Conservation (phyloP, 305 asterid genomes). For the Andrographis paniculata region DNA sequence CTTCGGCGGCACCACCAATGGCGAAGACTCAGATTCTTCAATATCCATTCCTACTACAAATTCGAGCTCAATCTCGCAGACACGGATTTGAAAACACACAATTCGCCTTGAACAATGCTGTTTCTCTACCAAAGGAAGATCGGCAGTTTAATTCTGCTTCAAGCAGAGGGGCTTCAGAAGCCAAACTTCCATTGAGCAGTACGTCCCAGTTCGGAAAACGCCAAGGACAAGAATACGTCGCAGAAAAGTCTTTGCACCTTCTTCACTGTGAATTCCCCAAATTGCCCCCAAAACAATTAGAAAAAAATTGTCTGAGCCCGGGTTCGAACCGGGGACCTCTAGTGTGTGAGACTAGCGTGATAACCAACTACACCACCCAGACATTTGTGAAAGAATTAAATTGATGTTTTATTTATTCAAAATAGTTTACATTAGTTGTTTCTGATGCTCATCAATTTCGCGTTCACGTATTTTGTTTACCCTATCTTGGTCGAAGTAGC, state of each 20-base stretch:
- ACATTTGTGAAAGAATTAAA: too few relatives aligned
- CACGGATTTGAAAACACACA: slow-evolving; percentile 1
- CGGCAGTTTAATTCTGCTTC: background rate
- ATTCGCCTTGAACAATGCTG: background rate
- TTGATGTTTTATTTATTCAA: too few relatives aligned
- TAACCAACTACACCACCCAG: slow-evolving; percentile 99
- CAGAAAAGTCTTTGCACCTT: background rate
- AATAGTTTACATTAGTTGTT: too few relatives aligned
- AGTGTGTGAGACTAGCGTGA: slow-evolving; percentile 99
- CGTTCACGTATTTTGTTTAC: too few relatives aligned
- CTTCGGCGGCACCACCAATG: slow-evolving; percentile 53
- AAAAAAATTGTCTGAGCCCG: slow-evolving; percentile 76
- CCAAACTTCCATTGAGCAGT: slow-evolving; percentile 2
- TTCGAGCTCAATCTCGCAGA: background rate
- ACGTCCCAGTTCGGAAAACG: too few relatives aligned
- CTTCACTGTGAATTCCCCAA: background rate
- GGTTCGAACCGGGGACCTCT: slow-evolving; percentile 99
- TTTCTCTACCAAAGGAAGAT: background rate
- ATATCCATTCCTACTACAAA: slow-evolving; percentile 9
- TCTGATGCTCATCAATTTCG: too few relatives aligned
- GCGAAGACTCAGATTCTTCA: slow-evolving; percentile 47
- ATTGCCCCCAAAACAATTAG: background rate
- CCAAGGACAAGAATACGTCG: background rate
- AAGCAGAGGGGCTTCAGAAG: background rate
- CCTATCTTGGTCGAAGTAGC: background rate